Evolutionary conservation across 1,139 yeast genomes (phyloP), one percentile per base, ranked within the genome.

Genomic region (Pichia sp.): DNA sequence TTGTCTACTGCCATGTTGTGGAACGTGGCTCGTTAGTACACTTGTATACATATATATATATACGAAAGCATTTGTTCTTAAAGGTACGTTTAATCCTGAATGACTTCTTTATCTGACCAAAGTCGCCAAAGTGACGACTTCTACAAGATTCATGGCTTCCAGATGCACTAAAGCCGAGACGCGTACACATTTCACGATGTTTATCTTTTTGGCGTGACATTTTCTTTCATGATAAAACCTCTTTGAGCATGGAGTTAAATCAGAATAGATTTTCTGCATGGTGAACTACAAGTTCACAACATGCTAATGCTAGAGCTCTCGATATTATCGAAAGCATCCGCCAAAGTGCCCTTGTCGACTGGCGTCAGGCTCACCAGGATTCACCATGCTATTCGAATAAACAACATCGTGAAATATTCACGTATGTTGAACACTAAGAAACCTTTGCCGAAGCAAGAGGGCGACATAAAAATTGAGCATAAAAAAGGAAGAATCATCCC

Each of bases 271-370:
- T 5, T 34, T 17, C 9, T 38, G 17, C 41, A 38, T n/a, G 9
- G 41, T 38, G 41, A n/a, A 38, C 17, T 6, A 38, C 41, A 38
- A 14, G 41, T 38, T 38, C 41, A 7, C 14, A 38, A 38, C 2
- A 51, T 55, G 58, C 20, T 53, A 31, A 14, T 53, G 12, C 50
- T 53, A 20, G 58, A 55, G n/a, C 50, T 53, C 46, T 33, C 52
- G 9, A 5, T 51, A 3, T 14, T 46, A 6, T 24, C 48, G 10
- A 48, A 50, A 24, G 38, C 34, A 1, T 33, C 51, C 6, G 44
- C 42, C 5, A 51, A 31, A 7, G 2, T 45, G 2, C 46, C 44
- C 29, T 24, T 30, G 34, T 7, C 46, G 14, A 48, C n/a, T 5
- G 41, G 17, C 17, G 33, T 40, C n/a, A 29, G 38, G 16, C 50